Base-by-base conservation (phyloP, 257 asterid genomes). In the Vinca minor region DNA sequence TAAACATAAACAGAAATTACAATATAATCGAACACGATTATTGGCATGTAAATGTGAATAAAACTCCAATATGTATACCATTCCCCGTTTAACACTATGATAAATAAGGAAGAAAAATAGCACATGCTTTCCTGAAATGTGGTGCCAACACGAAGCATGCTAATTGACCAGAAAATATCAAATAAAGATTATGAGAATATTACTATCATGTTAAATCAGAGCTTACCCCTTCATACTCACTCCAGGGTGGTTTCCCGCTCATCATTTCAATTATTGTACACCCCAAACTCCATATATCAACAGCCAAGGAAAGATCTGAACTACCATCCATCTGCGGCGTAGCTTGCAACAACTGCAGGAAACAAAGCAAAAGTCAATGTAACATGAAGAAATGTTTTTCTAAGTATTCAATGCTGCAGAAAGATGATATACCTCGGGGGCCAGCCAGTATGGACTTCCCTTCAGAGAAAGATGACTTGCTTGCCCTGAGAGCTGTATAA, bases 401-500 rank as follows among this genome's bases (percentile, higher is more conserved):
- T 12, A 20, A 60, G 39, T 59, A 55, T 38, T 21, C 65, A 57
- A 61, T 72, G 45, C 68, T 44, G 55, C 56, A 55, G 52, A 15
- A 63, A 70, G 66, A 70, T 31, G 39, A 64, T 57, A 46, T 76
- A 88, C 95, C 97, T 90, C 97, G 32, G 95, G 97, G 69, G 97
- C 97, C 83, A 90, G 69, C 97, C 97, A 90, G 70, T 87, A 82
- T 29, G 97, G 95, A 79, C 97, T 90, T 64, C 97, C 97, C 82
- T 85, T 90, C 69, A 90, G 45, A 11, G 97, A 90, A 74, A 90
- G 94, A 76, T 76, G 67, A 46, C 84, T 84, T 11, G 78, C 80
- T 74, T 84, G 90, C 59, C 90, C 95, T 46, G 68, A 78, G 63
- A 88, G 83, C 96, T 88, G 85, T 78, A 79, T 20, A 67, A 67